Evolutionary conservation across 1,139 yeast genomes (phyloP).

Genomic region (Nakaseomyces bracarensis): DNA sequence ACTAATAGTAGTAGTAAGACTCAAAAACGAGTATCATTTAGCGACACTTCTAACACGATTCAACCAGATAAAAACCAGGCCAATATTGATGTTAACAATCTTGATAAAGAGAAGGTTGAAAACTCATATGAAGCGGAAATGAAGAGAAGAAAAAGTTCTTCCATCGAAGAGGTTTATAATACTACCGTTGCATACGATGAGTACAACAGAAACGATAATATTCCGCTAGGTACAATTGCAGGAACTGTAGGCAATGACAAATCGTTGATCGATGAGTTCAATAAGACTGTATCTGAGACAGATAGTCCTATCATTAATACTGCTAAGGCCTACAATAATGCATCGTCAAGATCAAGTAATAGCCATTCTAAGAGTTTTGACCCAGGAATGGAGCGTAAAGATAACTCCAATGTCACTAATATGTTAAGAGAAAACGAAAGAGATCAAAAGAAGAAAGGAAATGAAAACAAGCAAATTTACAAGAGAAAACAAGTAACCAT

Average conservation of each 20-base stretch:
- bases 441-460: neutral
- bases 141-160: conserved; percentile 4
- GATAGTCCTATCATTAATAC: neutral
- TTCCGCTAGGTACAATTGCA: neutral
- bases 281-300: neutral
- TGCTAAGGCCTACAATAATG: neutral
- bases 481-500: neutral
- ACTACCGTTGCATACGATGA: conserved; percentile 2
- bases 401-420: neutral
- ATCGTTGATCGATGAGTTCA: neutral
- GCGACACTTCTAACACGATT: neutral
- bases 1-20: no score
- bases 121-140: conserved; percentile 3
- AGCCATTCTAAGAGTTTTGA: neutral
- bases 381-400: neutral
- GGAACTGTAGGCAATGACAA: conserved; percentile 1
- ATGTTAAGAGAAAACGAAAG: neutral
- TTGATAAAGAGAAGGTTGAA: neutral
- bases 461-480: neutral
- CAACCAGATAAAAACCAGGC: neutral
- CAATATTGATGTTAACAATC: neutral
- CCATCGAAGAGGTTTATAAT: conserved; percentile 3
- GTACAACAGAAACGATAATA: neutral
- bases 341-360: neutral
- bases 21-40: neutral